Evolutionary conservation across 108 stramenopile genomes (phyloP).

Genomic region (Chaetoceros tenuissimus): DNA sequence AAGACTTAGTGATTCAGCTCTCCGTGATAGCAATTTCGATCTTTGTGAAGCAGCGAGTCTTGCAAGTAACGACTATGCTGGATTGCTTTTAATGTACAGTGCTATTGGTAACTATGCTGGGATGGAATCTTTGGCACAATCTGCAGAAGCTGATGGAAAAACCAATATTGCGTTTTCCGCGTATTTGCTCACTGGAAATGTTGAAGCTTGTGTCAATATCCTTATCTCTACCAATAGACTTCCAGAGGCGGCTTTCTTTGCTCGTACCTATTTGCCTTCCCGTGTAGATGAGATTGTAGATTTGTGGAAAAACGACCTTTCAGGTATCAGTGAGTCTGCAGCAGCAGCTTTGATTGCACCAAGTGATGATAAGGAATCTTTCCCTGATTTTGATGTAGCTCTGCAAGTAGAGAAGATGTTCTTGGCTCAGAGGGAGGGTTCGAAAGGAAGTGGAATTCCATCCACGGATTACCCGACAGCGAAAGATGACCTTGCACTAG

Average conservation of each 20-base stretch:
- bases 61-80: constrained; percentile 86
- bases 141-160: constrained; percentile 70
- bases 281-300: constrained; percentile 81
- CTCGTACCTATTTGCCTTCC: constrained; percentile 94
- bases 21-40: constrained; percentile 85
- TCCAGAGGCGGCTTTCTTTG: constrained; percentile 98
- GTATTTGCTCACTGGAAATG: constrained; percentile 81
- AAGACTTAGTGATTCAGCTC: constrained; percentile 94
- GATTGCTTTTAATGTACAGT: constrained; percentile 90
- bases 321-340: constrained; percentile 75
- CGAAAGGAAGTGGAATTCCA: constrained; percentile 58
- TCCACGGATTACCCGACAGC: constrained; percentile 75
- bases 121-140: constrained; percentile 77
- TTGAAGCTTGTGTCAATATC: constrained; percentile 90
- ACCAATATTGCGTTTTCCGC: constrained; percentile 95
- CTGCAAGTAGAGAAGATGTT: constrained; percentile 92
- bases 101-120: constrained; percentile 87
- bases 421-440: constrained; percentile 59
- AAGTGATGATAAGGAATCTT: constrained; percentile 70
- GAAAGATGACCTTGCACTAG: constrained; percentile 82
- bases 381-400: constrained; percentile 86
- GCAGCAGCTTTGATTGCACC: constrained; percentile 88
- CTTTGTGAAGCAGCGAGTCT: constrained; percentile 89
- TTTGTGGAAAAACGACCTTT: constrained; percentile 90
- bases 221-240: constrained; percentile 82